A percentile compares a stretch with the other conserved stretches of the same genome.
phyloP scores from a whole-genome alignment of 208 protist genomes.

The Trypanosoma brucei region DNA sequence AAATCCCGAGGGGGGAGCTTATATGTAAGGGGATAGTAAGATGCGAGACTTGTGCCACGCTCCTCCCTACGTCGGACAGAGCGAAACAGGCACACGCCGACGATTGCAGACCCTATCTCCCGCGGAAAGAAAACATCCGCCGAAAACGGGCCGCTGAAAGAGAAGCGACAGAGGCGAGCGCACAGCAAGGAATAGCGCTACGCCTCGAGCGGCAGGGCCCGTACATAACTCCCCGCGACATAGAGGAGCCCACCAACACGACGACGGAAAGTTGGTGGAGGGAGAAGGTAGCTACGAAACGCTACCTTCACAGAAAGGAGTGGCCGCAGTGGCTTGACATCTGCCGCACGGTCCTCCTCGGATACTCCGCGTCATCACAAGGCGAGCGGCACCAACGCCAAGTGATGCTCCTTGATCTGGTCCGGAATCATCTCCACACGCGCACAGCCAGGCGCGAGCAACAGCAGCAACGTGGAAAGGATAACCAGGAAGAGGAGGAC shows the following conservation, averaged over 20 bases:
- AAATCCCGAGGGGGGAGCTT: neutral
- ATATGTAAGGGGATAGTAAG: neutral
- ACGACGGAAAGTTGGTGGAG: neutral
- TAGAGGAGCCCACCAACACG: neutral
- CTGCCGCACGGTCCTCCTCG: conserved; percentile 8
- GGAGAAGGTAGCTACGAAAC: neutral
- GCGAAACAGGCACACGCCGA: neutral
- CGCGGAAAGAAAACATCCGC: neutral
- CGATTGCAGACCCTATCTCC: neutral
- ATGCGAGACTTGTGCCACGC: neutral
- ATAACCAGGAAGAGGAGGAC: neutral
- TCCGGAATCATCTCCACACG: conserved; percentile 10
- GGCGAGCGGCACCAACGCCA: conserved; percentile 6
- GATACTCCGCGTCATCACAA: conserved; percentile 14
- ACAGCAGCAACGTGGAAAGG: neutral
- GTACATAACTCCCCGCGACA: neutral
- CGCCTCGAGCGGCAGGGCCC: neutral
- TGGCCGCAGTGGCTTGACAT: conserved; percentile 17
- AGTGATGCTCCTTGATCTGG: conserved; percentile 10
- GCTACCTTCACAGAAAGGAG: conserved; percentile 6
- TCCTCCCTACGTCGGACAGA: neutral
- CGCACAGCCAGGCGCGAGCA: neutral
- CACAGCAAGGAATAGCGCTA: neutral
- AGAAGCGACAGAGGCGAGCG: neutral
- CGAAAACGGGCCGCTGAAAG: neutral